Evolutionary conservation across 208 protist genomes (phyloP).

Genomic region (Strigomonas culicis): DNA sequence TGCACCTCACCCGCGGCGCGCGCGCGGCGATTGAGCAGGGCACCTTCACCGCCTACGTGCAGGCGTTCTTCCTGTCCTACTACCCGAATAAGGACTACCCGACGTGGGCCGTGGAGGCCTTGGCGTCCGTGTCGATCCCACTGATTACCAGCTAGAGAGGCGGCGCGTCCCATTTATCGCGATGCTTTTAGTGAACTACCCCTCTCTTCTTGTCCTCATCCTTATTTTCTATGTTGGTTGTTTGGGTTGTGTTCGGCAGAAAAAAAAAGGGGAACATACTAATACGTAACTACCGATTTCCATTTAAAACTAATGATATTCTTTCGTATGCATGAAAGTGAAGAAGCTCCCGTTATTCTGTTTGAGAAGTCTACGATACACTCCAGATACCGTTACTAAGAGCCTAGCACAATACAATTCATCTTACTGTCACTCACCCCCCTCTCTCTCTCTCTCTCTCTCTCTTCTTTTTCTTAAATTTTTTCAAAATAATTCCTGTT

Average conservation of each 20-base stretch:
- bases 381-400: too few species aligned
- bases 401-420: too few species aligned
- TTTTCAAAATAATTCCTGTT: slow-evolving; percentile 2
- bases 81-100: slow-evolving; percentile 88
- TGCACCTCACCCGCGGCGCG: slow-evolving; percentile 89
- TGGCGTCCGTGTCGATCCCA: slow-evolving; percentile 74
- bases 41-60: slow-evolving; percentile 82
- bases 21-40: slow-evolving; percentile 77
- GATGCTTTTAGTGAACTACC: neutral
- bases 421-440: neutral
- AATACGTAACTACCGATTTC: neutral
- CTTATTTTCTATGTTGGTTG: neutral
- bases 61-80: slow-evolving; percentile 82
- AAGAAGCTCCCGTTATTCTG: too few species aligned
- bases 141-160: slow-evolving; percentile 27
- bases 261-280: too few species aligned
- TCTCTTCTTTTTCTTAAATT: slow-evolving; percentile 10
- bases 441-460: slow-evolving; percentile 8
- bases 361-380: too few species aligned
- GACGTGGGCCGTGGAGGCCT: slow-evolving; percentile 81
- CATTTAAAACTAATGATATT: too few species aligned
- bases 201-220: neutral
- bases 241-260: too few species aligned
- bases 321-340: too few species aligned
- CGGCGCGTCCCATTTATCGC: neutral